Percentiles rank a stretch among this genome's conserved stretches.
Conservation (phyloP, 805 yeast genomes). For the Suhomyces emberorum region DNA sequence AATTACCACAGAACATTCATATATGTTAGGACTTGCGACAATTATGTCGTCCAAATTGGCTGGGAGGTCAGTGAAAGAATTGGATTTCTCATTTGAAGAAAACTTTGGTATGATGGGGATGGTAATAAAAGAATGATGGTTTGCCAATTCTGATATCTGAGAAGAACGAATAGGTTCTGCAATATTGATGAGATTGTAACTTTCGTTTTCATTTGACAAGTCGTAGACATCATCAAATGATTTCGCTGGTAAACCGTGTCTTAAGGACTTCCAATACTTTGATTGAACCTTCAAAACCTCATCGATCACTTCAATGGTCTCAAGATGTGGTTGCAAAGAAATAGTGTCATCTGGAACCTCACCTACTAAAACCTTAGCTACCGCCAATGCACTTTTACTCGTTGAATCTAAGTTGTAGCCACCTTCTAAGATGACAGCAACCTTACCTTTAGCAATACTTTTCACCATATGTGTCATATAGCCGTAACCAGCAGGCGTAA, state of each 20-base stretch:
- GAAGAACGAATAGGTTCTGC: slow-evolving; percentile 73
- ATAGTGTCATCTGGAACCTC: slow-evolving; percentile 88
- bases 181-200: slow-evolving; percentile 45
- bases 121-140: slow-evolving; percentile 55
- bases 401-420: slow-evolving; percentile 93
- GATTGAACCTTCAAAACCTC: slow-evolving; percentile 80
- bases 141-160: slow-evolving; percentile 58
- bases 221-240: slow-evolving; percentile 40
- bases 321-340: slow-evolving; percentile 63
- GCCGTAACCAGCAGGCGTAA: slow-evolving; percentile 93
- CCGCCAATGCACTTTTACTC: slow-evolving; percentile 86
- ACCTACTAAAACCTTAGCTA: slow-evolving; percentile 85
- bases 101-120: slow-evolving; percentile 57
- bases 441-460: slow-evolving; percentile 80
- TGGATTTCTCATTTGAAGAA: slow-evolving; percentile 18
- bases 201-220: slow-evolving; percentile 21
- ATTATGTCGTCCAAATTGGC: slow-evolving; percentile 59
- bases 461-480: slow-evolving; percentile 93
- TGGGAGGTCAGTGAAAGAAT: slow-evolving; percentile 39
- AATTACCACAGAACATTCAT: slow-evolving; percentile 59
- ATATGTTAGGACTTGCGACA: slow-evolving; percentile 68
- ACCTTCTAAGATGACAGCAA: slow-evolving; percentile 91
- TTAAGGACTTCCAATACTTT: slow-evolving; percentile 81
- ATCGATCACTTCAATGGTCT: slow-evolving; percentile 75
- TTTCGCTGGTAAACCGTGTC: slow-evolving; percentile 55